A percentile compares a stretch with the other conserved stretches of the same genome.
phyloP scores from a whole-genome alignment of 805 yeast species.

The Pachysolen tannophilus region DNA sequence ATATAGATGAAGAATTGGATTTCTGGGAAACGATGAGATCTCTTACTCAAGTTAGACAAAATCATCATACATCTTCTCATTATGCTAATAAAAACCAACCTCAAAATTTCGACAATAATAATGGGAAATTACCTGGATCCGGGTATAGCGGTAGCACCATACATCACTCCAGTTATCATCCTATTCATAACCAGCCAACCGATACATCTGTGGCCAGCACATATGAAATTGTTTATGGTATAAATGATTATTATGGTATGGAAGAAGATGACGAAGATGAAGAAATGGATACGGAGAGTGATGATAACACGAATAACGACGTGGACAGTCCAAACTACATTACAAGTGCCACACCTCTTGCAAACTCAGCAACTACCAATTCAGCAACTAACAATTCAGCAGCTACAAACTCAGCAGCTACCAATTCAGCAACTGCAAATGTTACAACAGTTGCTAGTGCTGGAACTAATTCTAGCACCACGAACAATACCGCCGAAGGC shows the following conservation, averaged over 20 bases:
- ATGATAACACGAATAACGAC: background rate
- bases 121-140: too few relatives aligned
- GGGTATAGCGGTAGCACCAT: too few relatives aligned
- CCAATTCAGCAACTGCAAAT: too few relatives aligned
- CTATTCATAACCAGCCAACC: slow-evolving; percentile 5
- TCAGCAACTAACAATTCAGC: background rate
- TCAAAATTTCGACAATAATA: slow-evolving; percentile 5
- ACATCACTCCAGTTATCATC: slow-evolving; percentile 4
- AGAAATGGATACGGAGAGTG: slow-evolving; percentile 9
- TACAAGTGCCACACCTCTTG: too few relatives aligned
- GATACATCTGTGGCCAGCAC: slow-evolving; percentile 2
- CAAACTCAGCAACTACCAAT: background rate
- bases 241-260: slow-evolving; percentile 11
- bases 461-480: slow-evolving; percentile 6
- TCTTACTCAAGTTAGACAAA: slow-evolving; percentile 31
- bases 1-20: slow-evolving; percentile 55
- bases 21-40: slow-evolving; percentile 67
- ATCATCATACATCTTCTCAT: background rate
- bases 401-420: background rate
- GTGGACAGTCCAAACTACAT: too few relatives aligned
- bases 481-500: slow-evolving; percentile 7
- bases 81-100: slow-evolving; percentile 2
- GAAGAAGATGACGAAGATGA: slow-evolving; percentile 24
- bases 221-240: slow-evolving; percentile 12
- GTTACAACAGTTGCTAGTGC: background rate